Conservation (phyloP, 441 rosid genomes). For the Eutrema salsugineum region DNA sequence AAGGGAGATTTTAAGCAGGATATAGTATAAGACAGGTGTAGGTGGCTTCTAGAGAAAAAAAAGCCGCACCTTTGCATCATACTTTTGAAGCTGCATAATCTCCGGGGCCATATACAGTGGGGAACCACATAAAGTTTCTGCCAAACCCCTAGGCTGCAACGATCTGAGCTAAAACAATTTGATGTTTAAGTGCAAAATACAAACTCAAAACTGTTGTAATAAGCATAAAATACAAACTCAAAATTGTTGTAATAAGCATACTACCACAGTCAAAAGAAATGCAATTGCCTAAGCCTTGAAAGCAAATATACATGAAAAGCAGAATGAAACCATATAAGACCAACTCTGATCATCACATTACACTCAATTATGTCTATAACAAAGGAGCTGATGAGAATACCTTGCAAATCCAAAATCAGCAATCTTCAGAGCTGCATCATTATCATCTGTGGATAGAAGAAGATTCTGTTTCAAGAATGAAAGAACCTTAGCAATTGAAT, state of each 20-base stretch:
- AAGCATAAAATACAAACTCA: neutral
- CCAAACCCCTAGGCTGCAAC: constrained; percentile 89
- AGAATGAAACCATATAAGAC: constrained; percentile 5
- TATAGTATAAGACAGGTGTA: constrained; percentile 3
- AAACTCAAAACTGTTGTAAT: neutral
- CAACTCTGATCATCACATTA: constrained; percentile 10
- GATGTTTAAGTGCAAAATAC: constrained; percentile 6
- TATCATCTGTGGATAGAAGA: constrained; percentile 70
- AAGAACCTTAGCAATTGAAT: constrained; percentile 29
- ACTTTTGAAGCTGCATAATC: constrained; percentile 98
- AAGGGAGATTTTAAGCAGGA: constrained; percentile 38
- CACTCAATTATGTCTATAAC: neutral
- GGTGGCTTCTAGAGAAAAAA: neutral
- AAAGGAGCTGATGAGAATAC: constrained; percentile 38
- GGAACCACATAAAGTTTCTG: constrained; percentile 98
- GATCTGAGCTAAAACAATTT: constrained; percentile 55
- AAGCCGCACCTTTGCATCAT: constrained; percentile 82
- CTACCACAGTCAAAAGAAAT: neutral
- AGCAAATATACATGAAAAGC: neutral
- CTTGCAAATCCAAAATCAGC: constrained; percentile 99
- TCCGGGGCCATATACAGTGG: constrained; percentile 99
- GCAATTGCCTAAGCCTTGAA: neutral
- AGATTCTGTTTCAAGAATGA: constrained; percentile 72
- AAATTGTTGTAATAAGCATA: neutral
- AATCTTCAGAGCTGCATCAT: constrained; percentile 72